Base-by-base conservation (phyloP, 495 filamentous ascomycete species). In the Lepidopterella palustris region DNA sequence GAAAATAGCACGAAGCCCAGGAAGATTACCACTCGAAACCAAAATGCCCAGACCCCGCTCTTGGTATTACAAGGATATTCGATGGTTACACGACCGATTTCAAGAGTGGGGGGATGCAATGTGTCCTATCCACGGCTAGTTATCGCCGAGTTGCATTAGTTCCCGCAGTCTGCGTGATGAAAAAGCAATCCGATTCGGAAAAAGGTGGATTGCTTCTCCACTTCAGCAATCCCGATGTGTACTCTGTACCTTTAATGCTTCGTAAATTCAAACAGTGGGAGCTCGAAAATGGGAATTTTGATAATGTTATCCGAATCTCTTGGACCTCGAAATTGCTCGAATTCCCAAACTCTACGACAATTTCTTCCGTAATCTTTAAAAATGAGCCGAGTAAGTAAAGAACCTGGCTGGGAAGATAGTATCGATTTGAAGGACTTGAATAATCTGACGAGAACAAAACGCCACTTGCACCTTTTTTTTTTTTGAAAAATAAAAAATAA, bases 41-140 rank as follows among this genome's bases (percentile, higher is more conserved):
- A 42, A 28, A 50, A 25, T 25, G 15, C 15, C 24, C 21, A 11
- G 47, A 57, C 49, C 61, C 61, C 61, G 47, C 55, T 59, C 50
- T 59, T 59, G 59, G 39, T 49, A 24, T 54, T 55, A 50, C 47
- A 50, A 50, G 47, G 47, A 25, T 50, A 24, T 13, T n/a, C 47
- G 8, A 42, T 42, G 18, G 20, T 27, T 3, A 50, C 20, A 50
- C 15, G 2, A 24, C 26, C 25, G 21, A 23, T 29, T 28, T 45
- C 35, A 48, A 64, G 59, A 54, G 61, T 64, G 61, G 61, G 61
- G 61, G 55, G 26, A 15, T 50, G 15, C 18, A 27, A 6, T 5
- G 47, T 9, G 23, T 6, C 26, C 10, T 27, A 15, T 27, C 47
- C 15, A 24, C 25, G 47, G 47, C 21, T 27, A 27, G 21, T 11